A percentile compares a stretch with the other conserved stretches of the same genome.
Evolutionary conservation across 2,329 filamentous ascomycete species (phyloP).

Genomic region (Fusarium sororula): DNA sequence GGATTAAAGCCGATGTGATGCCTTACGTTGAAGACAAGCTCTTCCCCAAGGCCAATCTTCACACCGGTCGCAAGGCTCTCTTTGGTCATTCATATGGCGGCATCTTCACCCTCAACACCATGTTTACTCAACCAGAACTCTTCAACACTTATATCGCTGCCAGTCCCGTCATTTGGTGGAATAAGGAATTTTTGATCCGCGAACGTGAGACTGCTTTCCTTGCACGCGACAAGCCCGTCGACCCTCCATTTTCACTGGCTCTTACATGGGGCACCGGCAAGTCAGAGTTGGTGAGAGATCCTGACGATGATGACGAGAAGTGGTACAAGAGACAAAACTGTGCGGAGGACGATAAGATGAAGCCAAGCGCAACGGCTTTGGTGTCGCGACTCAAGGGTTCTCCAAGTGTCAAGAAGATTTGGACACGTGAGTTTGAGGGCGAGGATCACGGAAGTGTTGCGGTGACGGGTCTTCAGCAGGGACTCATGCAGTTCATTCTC

Average conservation of each 20-base stretch:
- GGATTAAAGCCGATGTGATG: slow-evolving; percentile 53
- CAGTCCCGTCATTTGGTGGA: slow-evolving; percentile 60
- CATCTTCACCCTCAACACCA: slow-evolving; percentile 55
- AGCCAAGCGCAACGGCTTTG: slow-evolving; percentile 25
- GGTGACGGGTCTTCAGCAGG: slow-evolving; percentile 34
- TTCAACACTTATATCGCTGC: slow-evolving; percentile 57
- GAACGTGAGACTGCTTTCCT: slow-evolving; percentile 45
- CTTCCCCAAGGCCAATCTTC: slow-evolving; percentile 43
- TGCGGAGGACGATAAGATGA: slow-evolving; percentile 40
- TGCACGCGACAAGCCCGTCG: not conserved
- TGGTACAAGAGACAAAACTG: slow-evolving; percentile 43
- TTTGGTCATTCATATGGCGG: slow-evolving; percentile 62
- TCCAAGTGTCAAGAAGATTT: slow-evolving; percentile 29
- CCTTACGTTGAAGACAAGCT: slow-evolving; percentile 43
- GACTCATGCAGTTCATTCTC: slow-evolving; percentile 35
- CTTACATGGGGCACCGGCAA: slow-evolving; percentile 47
- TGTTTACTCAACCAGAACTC: slow-evolving; percentile 51
- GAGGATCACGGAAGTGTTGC: slow-evolving; percentile 42
- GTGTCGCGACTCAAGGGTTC: slow-evolving; percentile 28
- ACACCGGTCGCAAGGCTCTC: slow-evolving; percentile 52
- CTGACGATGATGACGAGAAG: slow-evolving; percentile 43
- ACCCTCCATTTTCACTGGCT: slow-evolving; percentile 45
- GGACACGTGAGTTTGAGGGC: slow-evolving; percentile 37
- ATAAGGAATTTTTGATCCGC: slow-evolving; percentile 51
- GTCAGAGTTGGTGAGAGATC: slow-evolving; percentile 41